Conservation (phyloP, 768 basidiomycete species). For the Collybia mongolica region DNA sequence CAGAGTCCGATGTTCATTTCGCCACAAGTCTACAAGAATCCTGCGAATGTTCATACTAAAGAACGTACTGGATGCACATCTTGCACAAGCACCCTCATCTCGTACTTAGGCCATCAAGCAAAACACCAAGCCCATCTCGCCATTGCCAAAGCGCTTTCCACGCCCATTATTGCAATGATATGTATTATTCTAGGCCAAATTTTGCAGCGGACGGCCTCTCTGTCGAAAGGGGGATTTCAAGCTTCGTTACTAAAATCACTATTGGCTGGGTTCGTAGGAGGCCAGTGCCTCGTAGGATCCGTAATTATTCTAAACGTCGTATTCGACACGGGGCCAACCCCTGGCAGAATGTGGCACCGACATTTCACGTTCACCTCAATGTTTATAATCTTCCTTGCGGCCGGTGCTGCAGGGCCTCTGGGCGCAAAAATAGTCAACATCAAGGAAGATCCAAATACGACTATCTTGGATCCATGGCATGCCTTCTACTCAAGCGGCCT, state of each 20-base stretch:
- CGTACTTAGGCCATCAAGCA: not conserved
- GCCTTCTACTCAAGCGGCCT: conserved; percentile 1
- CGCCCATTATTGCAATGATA: not conserved
- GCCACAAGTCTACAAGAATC: no score
- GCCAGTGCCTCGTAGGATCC: conserved; percentile 5
- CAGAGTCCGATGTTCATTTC: no score
- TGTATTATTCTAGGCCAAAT: not conserved
- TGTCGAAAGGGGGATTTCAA: not conserved
- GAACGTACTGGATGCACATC: not conserved
- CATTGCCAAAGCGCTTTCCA: conserved; percentile 1
- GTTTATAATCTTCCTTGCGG: not conserved
- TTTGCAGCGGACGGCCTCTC: not conserved
- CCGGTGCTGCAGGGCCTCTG: conserved; percentile 1
- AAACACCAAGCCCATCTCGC: not conserved
- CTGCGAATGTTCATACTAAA: no score
- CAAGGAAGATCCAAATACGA: not conserved
- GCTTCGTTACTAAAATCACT: conserved; percentile 1
- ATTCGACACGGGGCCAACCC: not conserved
- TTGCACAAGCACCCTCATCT: not conserved
- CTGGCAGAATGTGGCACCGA: not conserved
- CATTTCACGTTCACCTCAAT: not conserved
- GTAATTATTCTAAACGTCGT: conserved; percentile 1
- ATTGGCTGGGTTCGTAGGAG: conserved; percentile 1
- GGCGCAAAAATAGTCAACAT: conserved; percentile 4
- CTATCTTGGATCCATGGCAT: not conserved